phyloP scores from a whole-genome alignment of 75 land plant species.

The Picea sitchensis region DNA sequence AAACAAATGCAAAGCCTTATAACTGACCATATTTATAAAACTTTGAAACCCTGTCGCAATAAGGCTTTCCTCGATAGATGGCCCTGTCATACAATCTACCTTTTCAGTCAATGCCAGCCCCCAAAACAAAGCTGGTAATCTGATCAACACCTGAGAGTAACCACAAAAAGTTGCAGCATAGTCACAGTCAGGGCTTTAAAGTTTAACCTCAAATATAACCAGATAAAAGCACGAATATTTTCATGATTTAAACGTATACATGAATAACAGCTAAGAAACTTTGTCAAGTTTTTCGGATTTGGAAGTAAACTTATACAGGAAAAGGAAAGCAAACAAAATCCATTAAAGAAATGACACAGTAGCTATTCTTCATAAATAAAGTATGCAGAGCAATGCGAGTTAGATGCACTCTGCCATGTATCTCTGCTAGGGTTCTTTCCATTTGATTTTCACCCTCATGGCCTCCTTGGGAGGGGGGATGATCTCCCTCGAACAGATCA shows the following conservation, averaged over 20 bases:
- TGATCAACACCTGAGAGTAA: conserved; percentile 3
- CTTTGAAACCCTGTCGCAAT: not conserved
- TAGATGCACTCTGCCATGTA: not conserved
- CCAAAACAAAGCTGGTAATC: not conserved
- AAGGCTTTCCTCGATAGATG: not conserved
- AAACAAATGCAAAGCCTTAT: not conserved
- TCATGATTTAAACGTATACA: not conserved
- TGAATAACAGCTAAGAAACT: not conserved
- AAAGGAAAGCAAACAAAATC: not conserved
- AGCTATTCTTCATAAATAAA: not conserved
- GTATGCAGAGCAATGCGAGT: no score
- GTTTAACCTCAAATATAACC: not conserved
- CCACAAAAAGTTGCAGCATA: not conserved
- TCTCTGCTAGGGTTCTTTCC: not conserved
- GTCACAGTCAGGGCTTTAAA: not conserved
- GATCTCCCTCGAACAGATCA: not conserved
- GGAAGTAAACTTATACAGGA: not conserved
- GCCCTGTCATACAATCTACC: not conserved
- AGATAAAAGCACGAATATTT: not conserved
- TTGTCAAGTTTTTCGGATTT: not conserved
- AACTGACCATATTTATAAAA: conserved; percentile 1
- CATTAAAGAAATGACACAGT: not conserved
- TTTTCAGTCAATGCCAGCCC: not conserved
- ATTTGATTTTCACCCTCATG: not conserved
- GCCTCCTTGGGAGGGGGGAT: not conserved